Conservation (phyloP, 2,329 filamentous ascomycete species). For the Phialemonium atrogriseum region DNA sequence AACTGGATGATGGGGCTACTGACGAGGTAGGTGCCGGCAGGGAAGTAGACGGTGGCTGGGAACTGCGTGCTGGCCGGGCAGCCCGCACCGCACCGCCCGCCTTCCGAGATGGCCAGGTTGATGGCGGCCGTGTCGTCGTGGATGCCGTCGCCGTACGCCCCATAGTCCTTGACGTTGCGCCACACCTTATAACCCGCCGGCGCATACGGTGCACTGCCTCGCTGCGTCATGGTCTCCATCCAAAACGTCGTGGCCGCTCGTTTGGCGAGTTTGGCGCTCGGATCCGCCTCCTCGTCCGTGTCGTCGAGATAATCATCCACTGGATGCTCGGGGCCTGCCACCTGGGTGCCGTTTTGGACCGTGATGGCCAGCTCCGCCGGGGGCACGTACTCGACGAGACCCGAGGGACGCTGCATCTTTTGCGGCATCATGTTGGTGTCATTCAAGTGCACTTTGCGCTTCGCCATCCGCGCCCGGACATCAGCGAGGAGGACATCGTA, state of each 20-base stretch:
- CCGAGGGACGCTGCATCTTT: not conserved
- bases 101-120: conserved; percentile 20
- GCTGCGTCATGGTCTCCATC: not conserved
- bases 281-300: no score
- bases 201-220: not conserved
- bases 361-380: not conserved
- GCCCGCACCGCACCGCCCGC: conserved; percentile 50
- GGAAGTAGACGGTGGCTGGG: conserved; percentile 61
- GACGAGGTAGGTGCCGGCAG: conserved; percentile 59
- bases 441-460: no score
- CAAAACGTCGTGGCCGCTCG: no score
- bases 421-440: not conserved
- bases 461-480: not conserved
- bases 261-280: no score
- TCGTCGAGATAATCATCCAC: no score
- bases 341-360: not conserved
- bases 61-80: conserved; percentile 41
- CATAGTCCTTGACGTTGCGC: conserved; percentile 32
- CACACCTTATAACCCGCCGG: conserved; percentile 17
- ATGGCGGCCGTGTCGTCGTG: conserved; percentile 22
- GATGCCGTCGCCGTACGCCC: conserved; percentile 25
- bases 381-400: not conserved
- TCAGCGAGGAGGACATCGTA: not conserved
- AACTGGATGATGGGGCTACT: conserved; percentile 55
- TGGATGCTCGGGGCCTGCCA: no score